Conservation (phyloP, 768 basidiomycete genomes). For the Rhodotorula paludigena region DNA sequence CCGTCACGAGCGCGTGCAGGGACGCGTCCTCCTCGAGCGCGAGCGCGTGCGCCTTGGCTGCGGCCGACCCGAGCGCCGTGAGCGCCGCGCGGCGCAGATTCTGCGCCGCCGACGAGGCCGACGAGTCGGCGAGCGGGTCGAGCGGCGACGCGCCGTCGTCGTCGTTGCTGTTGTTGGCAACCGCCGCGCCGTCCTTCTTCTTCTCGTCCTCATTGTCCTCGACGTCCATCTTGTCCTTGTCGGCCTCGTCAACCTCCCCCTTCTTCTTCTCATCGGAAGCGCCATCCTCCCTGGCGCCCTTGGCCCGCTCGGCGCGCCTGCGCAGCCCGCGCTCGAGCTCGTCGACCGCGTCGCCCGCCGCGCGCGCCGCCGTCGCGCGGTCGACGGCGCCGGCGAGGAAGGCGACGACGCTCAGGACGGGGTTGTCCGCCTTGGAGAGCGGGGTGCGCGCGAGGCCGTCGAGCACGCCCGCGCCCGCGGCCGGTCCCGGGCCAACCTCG, state of each 20-base stretch:
- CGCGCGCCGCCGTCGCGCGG: conserved; percentile 84
- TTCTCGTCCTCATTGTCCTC: not conserved
- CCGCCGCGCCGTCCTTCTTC: conserved; percentile 28
- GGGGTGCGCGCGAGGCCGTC: conserved; percentile 57
- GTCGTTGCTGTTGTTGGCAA: conserved; percentile 52
- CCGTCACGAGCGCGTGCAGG: conserved; percentile 67
- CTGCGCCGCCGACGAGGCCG: conserved; percentile 58
- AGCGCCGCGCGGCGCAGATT: conserved; percentile 75
- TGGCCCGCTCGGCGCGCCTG: conserved; percentile 23
- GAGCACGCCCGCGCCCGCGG: conserved; percentile 65
- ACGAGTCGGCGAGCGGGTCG: conserved; percentile 7
- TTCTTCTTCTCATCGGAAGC: conserved; percentile 48
- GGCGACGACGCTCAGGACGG: conserved; percentile 96
- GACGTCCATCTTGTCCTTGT: conserved; percentile 26
- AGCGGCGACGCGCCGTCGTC: conserved; percentile 42
- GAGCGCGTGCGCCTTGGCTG: conserved; percentile 72
- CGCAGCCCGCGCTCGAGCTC: conserved; percentile 49
- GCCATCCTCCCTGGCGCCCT: conserved; percentile 41
- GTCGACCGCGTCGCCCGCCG: conserved; percentile 76
- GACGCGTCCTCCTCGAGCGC: conserved; percentile 76
- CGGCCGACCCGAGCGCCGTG: conserved; percentile 81
- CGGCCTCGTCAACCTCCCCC: conserved; percentile 16
- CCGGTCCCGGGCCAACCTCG: conserved; percentile 57
- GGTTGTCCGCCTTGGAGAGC: conserved; percentile 92
- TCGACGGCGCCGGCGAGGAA: conserved; percentile 83